Percentiles rank a stretch among this genome's conserved stretches.
Conservation (phyloP, 768 basidiomycete genomes). For the Neoboletus subvelutipes region DNA sequence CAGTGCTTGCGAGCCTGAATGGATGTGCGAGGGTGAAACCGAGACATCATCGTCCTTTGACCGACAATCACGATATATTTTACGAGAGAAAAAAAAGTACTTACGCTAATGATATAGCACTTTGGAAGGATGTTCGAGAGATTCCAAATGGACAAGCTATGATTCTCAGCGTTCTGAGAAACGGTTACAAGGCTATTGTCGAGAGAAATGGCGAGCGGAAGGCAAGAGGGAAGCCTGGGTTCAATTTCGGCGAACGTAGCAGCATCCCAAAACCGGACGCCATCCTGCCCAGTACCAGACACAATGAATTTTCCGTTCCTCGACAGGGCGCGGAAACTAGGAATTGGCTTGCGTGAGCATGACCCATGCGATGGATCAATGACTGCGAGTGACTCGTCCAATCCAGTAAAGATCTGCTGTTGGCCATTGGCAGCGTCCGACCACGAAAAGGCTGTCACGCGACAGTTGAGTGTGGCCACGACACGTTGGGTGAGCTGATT, state of each 20-base stretch:
- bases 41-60: background rate
- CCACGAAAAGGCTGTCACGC: background rate
- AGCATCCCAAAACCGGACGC: slow-evolving; percentile 7
- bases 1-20: background rate
- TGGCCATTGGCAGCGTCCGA: background rate
- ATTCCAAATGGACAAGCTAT: background rate
- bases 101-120: background rate
- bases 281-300: background rate
- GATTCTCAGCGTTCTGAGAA: background rate
- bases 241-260: slow-evolving; percentile 5
- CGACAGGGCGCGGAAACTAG: background rate
- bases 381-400: background rate
- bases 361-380: background rate
- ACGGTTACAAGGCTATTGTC: background rate
- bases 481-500: background rate
- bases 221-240: background rate
- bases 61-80: background rate
- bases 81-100: background rate
- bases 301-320: slow-evolving; percentile 7
- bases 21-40: background rate
- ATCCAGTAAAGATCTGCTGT: background rate
- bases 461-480: background rate
- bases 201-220: slow-evolving; percentile 2
- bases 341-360: background rate
- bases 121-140: background rate